phyloP scores from a whole-genome alignment of 129 eudicot genomes.

The Helichrysum umbraculigerum region DNA sequence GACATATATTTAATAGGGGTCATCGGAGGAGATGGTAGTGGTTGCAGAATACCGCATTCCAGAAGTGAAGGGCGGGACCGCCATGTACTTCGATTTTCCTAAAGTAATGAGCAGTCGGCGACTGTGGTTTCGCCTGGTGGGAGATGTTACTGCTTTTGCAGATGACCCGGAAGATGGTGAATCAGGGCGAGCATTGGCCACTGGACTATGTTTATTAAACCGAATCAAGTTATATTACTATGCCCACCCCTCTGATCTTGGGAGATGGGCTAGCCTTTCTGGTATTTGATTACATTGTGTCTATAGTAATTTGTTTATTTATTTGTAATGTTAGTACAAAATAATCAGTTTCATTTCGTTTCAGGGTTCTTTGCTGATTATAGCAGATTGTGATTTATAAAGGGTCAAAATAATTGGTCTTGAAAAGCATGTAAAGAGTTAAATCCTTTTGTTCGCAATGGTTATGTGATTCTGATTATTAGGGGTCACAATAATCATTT shows the following conservation, averaged over 20 bases:
- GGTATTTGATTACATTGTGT: conserved; percentile 28
- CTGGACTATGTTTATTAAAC: conserved; percentile 68
- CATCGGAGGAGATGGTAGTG: conserved; percentile 53
- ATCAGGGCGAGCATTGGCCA: conserved; percentile 44
- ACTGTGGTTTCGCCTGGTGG: conserved; percentile 61
- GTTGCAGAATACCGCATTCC: conserved; percentile 82
- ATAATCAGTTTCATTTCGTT: not conserved
- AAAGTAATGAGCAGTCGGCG: conserved; percentile 51
- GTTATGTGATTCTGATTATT: not conserved
- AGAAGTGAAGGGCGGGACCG: conserved; percentile 65
- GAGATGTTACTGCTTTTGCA: conserved; percentile 66
- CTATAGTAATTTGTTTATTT: not conserved
- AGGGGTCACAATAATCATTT: not conserved
- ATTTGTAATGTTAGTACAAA: not conserved
- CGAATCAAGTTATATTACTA: conserved; percentile 21
- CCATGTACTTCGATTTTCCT: conserved; percentile 89
- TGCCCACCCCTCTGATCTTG: conserved; percentile 37
- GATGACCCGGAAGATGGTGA: conserved; percentile 82
- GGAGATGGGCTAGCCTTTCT: conserved; percentile 87
- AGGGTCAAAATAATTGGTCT: not conserved
- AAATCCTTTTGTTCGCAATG: not conserved
- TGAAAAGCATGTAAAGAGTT: not conserved
- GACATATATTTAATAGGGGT: conserved; percentile 45
- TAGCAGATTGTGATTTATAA: not conserved
- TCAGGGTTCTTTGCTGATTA: not conserved